A percentile compares a stretch with the other conserved stretches of the same genome.
Evolutionary conservation across 306 rosid genomes (phyloP).

Genomic region (Senna siamea): DNA sequence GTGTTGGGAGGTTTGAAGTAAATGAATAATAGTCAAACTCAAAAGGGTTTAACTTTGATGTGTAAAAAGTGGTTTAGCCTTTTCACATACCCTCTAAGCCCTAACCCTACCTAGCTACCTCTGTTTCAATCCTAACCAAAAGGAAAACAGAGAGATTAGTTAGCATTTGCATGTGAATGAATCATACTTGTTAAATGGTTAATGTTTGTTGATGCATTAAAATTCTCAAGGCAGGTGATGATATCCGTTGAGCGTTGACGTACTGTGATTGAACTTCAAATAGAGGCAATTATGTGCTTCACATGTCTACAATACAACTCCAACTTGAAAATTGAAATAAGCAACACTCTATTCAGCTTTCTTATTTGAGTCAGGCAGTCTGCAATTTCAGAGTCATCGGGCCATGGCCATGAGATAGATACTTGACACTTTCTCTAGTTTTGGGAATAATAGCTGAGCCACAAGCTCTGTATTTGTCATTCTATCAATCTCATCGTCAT

Average conservation of each 20-base stretch:
- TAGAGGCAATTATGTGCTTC: neutral
- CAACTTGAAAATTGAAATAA: too few relatives aligned
- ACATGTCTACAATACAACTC: neutral
- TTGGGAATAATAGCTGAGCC: too few relatives aligned
- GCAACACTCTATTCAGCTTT: too few relatives aligned
- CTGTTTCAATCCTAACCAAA: neutral
- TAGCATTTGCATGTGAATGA: neutral
- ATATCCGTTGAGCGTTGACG: neutral
- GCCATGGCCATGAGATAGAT: too few relatives aligned
- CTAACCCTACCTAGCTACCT: neutral
- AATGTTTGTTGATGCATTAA: neutral
- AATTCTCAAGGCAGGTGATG: neutral
- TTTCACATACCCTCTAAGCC: neutral
- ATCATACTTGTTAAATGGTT: neutral
- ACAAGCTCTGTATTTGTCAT: too few relatives aligned
- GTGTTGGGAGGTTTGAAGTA: neutral
- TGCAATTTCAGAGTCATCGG: too few relatives aligned
- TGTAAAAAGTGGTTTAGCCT: neutral
- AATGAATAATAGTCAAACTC: neutral
- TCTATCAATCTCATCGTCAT: neutral
- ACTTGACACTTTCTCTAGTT: too few relatives aligned
- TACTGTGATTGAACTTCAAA: neutral
- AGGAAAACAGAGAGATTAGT: neutral
- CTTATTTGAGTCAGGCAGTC: too few relatives aligned
- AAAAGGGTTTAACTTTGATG: conserved; percentile 4